Evolutionary conservation across 1,139 yeast genomes (phyloP), one percentile per base, ranked within the genome.

Genomic region (Nematodospora anomalae): DNA sequence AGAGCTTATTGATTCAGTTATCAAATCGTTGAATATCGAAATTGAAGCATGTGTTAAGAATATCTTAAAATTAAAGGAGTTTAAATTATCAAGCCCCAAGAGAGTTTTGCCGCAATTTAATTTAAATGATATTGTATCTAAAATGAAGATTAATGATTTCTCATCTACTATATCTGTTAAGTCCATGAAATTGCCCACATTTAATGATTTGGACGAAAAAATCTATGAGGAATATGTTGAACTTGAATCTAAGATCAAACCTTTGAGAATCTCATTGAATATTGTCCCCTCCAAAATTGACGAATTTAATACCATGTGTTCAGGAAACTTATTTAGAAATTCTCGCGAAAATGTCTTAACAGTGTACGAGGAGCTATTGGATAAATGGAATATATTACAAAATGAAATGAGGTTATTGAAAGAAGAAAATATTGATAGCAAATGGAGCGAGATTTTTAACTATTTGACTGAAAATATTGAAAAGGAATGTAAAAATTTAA

Each of bases 181-280:
- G 30, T 47, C 60, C 0, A 42, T 62, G 28, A 44, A 50, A 30
- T 40, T 61, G n/a, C 70, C 71, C 3, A 62, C 71, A 3, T 64
- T 62, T 43, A 53, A 52, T 38, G 60, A 46, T 26, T 43, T 41
- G 32, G 71, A 66, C 42, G 59, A 58, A 21, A 41, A 44, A 13
- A 36, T 62, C n/a, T 60, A 66, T 45, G 45, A 53, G 6, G 59
- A 58, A 18, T 66, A 64, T 41, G 36, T 58, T 10, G 49, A 44
- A 4, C 50, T 71, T 7, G 64, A 62, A 20, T 46, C 60, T 5
- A 55, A 64, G 22, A 47, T 79, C 9, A 64, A 62, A 23, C 87
- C 87, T 0, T 59, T 82, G 31, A 62, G 64, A 30, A 81, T 80
- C 2, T 80, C 90, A 13, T 50, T 83, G n/a, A 69, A 73, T 30